Evolutionary conservation across 495 filamentous ascomycete genomes (phyloP), one percentile per base, ranked within the genome.

Genomic region (Penicillium turbatum): DNA sequence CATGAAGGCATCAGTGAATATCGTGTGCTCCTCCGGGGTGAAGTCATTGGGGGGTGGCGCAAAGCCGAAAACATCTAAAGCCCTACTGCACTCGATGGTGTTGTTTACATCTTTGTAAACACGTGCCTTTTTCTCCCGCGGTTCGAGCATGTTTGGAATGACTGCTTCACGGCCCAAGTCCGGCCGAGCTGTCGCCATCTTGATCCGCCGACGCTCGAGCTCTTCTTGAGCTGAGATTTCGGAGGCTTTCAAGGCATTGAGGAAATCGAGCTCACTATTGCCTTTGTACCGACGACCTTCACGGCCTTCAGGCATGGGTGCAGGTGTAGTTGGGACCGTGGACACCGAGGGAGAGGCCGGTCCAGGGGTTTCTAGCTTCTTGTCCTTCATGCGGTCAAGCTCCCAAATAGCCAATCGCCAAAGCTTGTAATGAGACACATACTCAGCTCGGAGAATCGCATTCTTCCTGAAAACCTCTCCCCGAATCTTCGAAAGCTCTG

Each of bases 81-180:
- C 86, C 53, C 80, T 76, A 39, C 84, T 76, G 4, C 85, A 74
- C 31, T 84, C 79, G 13, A 95, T 75, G 10, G 82, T 72, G 46
- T 90, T 86, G 44, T 89, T 88, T 3, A 73, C 84, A 63, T 97
- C 89, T 49, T 80, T 79, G 69, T 87, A 97, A 29, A 78, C 69
- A 7, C 48, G 35, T 5, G 70, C 68, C 38, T 74, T 66, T n/a
- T 68, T 70, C 30, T 78, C 72, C 9, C 74, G 65, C 32, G 69
- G 70, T 54, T 82, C 79, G 19, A 87, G 79, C 84, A 96, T 91
- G 41, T 85, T 76, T 1, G 92, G 92, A 38, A 97, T 84, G 2
- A 80, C 75, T 0, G 93, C 93, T 70, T 98, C 93, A 61, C 89
- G 90, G 1, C 85, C 85, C 37, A 82, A 82, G 56, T 92, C 89